A percentile compares a stretch with the other conserved stretches of the same genome.
phyloP scores from a whole-genome alignment of 495 filamentous ascomycete species.

The Aspergillus taichungensis region DNA sequence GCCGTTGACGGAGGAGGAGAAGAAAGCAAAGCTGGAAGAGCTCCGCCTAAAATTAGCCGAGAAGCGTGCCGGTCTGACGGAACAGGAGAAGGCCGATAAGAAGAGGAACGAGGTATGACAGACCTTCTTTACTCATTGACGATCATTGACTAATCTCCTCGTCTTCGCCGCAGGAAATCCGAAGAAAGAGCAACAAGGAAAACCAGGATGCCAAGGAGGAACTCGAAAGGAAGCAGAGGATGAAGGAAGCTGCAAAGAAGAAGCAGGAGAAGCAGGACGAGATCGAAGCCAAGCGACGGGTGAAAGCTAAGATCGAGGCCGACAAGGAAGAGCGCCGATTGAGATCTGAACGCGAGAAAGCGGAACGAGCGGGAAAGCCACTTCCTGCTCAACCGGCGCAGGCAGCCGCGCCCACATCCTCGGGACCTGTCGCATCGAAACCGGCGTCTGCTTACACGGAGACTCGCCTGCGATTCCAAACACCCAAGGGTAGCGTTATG shows the following conservation, averaged over 20 bases:
- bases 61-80: conserved; percentile 61
- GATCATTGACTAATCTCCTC: background rate
- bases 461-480: conserved; percentile 75
- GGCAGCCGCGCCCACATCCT: conserved; percentile 26
- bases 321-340: conserved; percentile 78
- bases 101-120: conserved; percentile 75
- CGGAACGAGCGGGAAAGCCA: conserved; percentile 65
- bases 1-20: conserved; percentile 87
- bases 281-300: conserved; percentile 74
- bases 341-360: conserved; percentile 76
- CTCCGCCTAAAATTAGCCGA: conserved; percentile 62
- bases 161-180: conserved; percentile 56
- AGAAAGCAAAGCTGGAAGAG: conserved; percentile 66
- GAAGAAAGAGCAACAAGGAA: conserved; percentile 73
- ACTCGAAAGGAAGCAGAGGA: conserved; percentile 72
- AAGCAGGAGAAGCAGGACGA: conserved; percentile 81
- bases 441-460: conserved; percentile 62
- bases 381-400: conserved; percentile 37
- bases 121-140: background rate
- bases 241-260: conserved; percentile 82
- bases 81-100: conserved; percentile 70
- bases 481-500: conserved; percentile 59
- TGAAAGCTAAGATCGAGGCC: conserved; percentile 85
- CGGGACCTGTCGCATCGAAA: conserved; percentile 43
- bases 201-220: conserved; percentile 74